These are phyloP conservation scores for Emmonsiellopsis sp. DNA, from an alignment of 2,329 filamentous ascomycete species.

Conservation along the genomic window DNA sequence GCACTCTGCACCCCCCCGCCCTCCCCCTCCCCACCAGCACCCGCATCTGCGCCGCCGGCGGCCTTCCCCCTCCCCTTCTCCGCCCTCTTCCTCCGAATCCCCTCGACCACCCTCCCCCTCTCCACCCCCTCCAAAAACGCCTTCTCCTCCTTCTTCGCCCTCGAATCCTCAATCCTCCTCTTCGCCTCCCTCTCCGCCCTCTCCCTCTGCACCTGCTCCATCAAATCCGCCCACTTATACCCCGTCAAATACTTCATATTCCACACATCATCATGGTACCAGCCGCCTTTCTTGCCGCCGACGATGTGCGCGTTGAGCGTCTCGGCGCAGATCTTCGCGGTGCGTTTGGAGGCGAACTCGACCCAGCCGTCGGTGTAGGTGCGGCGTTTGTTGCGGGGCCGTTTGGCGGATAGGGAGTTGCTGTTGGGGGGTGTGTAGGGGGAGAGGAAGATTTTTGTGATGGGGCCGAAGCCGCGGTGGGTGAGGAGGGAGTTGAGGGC, in stretches of 20 bases:
- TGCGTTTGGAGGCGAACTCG: constrained; percentile 37
- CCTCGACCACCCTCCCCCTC: constrained; percentile 30
- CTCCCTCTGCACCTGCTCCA: constrained; percentile 36
- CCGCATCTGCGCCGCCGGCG: constrained; percentile 9
- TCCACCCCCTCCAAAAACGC: constrained; percentile 34
- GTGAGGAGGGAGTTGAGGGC: constrained; percentile 34
- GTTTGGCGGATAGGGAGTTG: constrained; percentile 9
- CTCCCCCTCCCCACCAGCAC: constrained; percentile 7
- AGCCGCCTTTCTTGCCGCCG: constrained; percentile 35
- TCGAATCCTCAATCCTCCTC: constrained; percentile 32
- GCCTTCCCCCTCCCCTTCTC: constrained; percentile 25
- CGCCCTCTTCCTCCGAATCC: constrained; percentile 36
- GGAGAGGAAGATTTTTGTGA: constrained; percentile 35
- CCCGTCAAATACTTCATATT: constrained; percentile 38
- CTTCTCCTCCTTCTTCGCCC: constrained; percentile 35
- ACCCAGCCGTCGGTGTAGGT: constrained; percentile 39
- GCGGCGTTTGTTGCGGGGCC: constrained; percentile 29
- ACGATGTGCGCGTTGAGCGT: constrained; percentile 35
- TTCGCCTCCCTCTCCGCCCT: constrained; percentile 31
- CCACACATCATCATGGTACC: constrained; percentile 38
- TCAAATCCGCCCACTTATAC: constrained; percentile 36
- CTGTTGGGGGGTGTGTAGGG: constrained; percentile 22
- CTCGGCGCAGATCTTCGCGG: constrained; percentile 36
- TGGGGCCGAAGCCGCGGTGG: constrained; percentile 32
- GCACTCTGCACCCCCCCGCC: constrained; percentile 14